A percentile compares a stretch with the other conserved stretches of the same genome.
These are phyloP conservation scores for Hypomyces perniciosus DNA, from an alignment of 2,329 filamentous ascomycete genomes.

Conservation along the genomic window DNA sequence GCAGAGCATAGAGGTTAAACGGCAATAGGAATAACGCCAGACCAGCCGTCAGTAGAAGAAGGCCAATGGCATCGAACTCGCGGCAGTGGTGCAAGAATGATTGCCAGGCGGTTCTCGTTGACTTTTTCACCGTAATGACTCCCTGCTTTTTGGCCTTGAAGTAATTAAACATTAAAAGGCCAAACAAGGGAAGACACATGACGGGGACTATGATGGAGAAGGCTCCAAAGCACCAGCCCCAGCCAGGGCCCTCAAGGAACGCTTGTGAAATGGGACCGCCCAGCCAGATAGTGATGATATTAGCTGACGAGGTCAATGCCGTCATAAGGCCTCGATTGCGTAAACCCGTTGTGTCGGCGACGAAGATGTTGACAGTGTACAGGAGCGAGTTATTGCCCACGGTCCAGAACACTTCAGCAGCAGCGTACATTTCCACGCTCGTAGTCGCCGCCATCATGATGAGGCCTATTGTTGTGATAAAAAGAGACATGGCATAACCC, in stretches of 20 bases:
- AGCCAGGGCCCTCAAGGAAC: conserved; percentile 46
- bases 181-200: conserved; percentile 50
- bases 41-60: conserved; percentile 44
- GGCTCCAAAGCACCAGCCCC: conserved; percentile 59
- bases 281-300: conserved; percentile 53
- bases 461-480: conserved; percentile 41
- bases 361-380: conserved; percentile 9
- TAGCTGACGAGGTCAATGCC: conserved; percentile 1
- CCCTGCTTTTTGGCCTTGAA: conserved; percentile 46
- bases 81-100: not conserved
- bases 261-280: conserved; percentile 48
- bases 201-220: conserved; percentile 58
- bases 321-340: conserved; percentile 8
- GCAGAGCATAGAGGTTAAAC: conserved; percentile 41
- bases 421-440: conserved; percentile 36
- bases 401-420: conserved; percentile 53
- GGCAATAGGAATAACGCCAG: conserved; percentile 53
- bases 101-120: not conserved
- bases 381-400: not conserved
- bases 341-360: conserved; percentile 11
- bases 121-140: conserved; percentile 21
- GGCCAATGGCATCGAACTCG: conserved; percentile 49
- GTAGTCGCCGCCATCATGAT: conserved; percentile 56
- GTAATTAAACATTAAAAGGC: conserved; percentile 48
- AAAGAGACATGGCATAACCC: conserved; percentile 46